Evolutionary conservation across 805 yeast species (phyloP).

Genomic region (Priceomyces castillae): DNA sequence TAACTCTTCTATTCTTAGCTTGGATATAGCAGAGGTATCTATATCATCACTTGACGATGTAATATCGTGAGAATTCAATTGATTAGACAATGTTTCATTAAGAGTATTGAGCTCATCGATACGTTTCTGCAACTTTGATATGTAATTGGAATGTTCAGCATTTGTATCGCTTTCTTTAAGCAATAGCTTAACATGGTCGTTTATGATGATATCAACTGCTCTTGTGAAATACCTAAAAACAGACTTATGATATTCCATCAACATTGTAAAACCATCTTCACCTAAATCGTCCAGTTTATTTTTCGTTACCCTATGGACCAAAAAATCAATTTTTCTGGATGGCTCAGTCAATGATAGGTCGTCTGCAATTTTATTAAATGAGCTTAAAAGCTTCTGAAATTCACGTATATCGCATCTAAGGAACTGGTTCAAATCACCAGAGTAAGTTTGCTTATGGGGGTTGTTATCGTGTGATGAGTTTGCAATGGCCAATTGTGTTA

Average conservation of each 20-base stretch:
- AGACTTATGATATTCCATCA: constrained; percentile 41
- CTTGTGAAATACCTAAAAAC: constrained; percentile 55
- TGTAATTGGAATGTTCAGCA: constrained; percentile 17
- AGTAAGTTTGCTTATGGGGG: constrained; percentile 22
- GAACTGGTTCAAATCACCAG: constrained; percentile 41
- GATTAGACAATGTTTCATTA: constrained; percentile 20
- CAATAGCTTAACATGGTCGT: constrained; percentile 48
- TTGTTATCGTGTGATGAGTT: constrained; percentile 2
- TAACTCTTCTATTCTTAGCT: constrained; percentile 57
- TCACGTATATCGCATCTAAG: constrained; percentile 42
- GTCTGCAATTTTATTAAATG: constrained; percentile 56
- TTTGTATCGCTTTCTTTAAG: constrained; percentile 31
- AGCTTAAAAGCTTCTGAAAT: constrained; percentile 48
- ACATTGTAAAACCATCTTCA: constrained; percentile 18
- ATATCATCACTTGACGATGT: not conserved
- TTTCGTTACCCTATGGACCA: constrained; percentile 1
- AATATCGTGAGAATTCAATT: constrained; percentile 10
- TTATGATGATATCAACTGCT: constrained; percentile 57
- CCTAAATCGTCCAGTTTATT: not conserved
- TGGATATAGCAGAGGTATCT: constrained; percentile 33
- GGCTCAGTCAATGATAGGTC: constrained; percentile 60
- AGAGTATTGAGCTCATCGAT: constrained; percentile 25
- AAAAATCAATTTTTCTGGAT: constrained; percentile 42
- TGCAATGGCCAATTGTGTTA: constrained; percentile 23
- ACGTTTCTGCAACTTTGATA: constrained; percentile 22